Base-by-base conservation (phyloP, 257 asterid genomes). In the Solanum sitiens region DNA sequence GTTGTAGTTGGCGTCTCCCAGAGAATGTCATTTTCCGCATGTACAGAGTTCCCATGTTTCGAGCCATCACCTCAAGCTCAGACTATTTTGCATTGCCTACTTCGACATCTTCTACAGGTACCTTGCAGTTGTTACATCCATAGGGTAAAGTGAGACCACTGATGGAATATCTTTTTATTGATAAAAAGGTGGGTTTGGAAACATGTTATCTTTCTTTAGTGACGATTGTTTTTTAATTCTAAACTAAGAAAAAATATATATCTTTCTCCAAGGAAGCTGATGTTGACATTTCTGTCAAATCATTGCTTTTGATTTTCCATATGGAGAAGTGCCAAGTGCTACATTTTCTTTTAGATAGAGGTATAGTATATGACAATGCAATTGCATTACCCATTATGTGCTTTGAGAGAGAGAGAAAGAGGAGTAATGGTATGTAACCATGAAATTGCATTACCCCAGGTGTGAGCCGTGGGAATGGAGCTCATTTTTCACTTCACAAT, bases 11-110 rank as follows among this genome's bases (percentile, higher is more conserved):
- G 99, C 83, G 99, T 96, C 87, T 95, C 98, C 87, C 99, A 97
- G 93, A 95, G 99, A 94, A 93, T 97, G 98, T 97, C 99, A 67
- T 96, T 96, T 93, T 96, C 99, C 80, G 96, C 99, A 83, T 94
- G 98, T 89, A 96, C 99, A 21, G 99, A 97, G 94, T 97, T 97
- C 91, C 99, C 99, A 72, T 97, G 99, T 94, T 96, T 96, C 91
- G 99, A 97, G 95, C 99, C 99, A 3, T 93, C 98, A 84, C 99
- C 99, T 84, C 99, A 97, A 93, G 99, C 99, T 53, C 99, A 97
- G 90, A 97, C 99, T 89, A 96, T 97, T 89, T 92, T 97, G 90
- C 99, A 97, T 93, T 95, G 99, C 87, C 93, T 97, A 87, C 98
- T 97, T 68, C 94, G 99, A 40, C 99, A 97, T 94, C 99, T 97